Percentiles rank a stretch among this genome's conserved stretches.
Conservation (phyloP, 2,329 filamentous ascomycete genomes). For the Penicillium sp. region DNA sequence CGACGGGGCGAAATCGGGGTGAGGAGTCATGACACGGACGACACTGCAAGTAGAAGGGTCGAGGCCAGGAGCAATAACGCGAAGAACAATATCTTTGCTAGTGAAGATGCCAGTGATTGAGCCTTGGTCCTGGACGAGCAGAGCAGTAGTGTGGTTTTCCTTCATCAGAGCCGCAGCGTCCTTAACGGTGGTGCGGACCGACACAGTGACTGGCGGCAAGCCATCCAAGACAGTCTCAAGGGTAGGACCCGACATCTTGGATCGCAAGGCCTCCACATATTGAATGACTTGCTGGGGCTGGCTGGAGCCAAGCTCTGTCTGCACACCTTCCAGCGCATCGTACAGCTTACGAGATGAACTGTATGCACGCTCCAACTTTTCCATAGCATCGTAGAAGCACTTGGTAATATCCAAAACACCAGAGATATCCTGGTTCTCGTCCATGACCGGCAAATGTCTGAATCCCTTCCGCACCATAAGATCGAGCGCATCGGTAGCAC, state of each 20-base stretch:
- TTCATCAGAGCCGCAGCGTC: slow-evolving; percentile 96
- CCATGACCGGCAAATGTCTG: slow-evolving; percentile 96
- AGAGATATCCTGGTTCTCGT: slow-evolving; percentile 98
- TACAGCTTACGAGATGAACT: slow-evolving; percentile 97
- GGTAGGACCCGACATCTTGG: slow-evolving; percentile 97
- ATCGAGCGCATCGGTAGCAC: slow-evolving; percentile 93
- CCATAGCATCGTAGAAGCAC: slow-evolving; percentile 99
- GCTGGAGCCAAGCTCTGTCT: slow-evolving; percentile 91
- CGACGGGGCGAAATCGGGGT: slow-evolving; percentile 96
- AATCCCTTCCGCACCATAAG: slow-evolving; percentile 99
- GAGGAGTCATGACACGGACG: slow-evolving; percentile 97
- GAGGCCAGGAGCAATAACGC: slow-evolving; percentile 93
- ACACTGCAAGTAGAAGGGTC: slow-evolving; percentile 95
- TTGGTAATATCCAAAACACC: slow-evolving; percentile 98
- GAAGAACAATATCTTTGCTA: slow-evolving; percentile 96
- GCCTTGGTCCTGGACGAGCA: slow-evolving; percentile 93
- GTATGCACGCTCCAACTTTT: slow-evolving; percentile 97
- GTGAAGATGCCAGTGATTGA: slow-evolving; percentile 99
- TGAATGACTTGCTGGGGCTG: slow-evolving; percentile 99
- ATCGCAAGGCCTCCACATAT: slow-evolving; percentile 91
- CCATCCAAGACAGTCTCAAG: slow-evolving; percentile 92
- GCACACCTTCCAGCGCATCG: slow-evolving; percentile 94
- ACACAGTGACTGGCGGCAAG: slow-evolving; percentile 88
- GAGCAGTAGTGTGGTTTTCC: slow-evolving; percentile 95
- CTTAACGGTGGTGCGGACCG: slow-evolving; percentile 91